These are phyloP conservation scores for Mortierella sp. DNA, from an alignment of 371 early-diverging fungal species.

Conservation along the genomic window DNA sequence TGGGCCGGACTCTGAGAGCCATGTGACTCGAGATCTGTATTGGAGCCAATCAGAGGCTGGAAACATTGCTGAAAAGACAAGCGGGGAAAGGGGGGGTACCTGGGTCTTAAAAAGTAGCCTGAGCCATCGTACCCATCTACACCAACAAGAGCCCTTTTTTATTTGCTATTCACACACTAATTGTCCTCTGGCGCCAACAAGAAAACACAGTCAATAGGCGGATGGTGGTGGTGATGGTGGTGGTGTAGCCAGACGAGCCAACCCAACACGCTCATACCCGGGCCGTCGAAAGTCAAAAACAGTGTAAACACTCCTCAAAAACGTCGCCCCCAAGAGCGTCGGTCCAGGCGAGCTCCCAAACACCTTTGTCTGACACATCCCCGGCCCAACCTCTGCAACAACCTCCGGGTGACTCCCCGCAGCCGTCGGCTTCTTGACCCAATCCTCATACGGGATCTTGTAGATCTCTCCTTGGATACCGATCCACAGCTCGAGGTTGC, in stretches of 20 bases:
- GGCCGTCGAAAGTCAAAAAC: constrained; percentile 46
- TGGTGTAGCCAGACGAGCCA: constrained; percentile 15
- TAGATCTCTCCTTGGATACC: constrained; percentile 30
- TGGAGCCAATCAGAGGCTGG: not conserved
- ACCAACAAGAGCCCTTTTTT: not conserved
- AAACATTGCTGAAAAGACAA: not conserved
- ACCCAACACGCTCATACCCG: constrained; percentile 42
- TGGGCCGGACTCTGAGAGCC: constrained; percentile 5
- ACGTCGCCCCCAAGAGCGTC: constrained; percentile 31
- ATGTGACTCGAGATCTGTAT: not conserved
- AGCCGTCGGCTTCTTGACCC: constrained; percentile 34
- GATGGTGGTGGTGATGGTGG: not conserved
- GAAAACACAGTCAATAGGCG: not conserved
- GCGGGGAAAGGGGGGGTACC: not conserved
- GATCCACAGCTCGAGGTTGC: constrained; percentile 20
- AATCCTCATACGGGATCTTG: constrained; percentile 37
- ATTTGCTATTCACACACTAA: not conserved
- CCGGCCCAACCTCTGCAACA: not conserved
- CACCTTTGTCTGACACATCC: constrained; percentile 44
- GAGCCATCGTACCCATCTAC: too few species aligned
- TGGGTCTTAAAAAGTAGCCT: not conserved
- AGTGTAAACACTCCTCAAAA: constrained; percentile 43
- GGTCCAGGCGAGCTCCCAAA: constrained; percentile 52
- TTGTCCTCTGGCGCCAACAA: not conserved
- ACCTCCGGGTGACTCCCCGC: not conserved